Base-by-base conservation (phyloP, 2,329 filamentous ascomycete species). In the Thermoascus crustaceus region DNA sequence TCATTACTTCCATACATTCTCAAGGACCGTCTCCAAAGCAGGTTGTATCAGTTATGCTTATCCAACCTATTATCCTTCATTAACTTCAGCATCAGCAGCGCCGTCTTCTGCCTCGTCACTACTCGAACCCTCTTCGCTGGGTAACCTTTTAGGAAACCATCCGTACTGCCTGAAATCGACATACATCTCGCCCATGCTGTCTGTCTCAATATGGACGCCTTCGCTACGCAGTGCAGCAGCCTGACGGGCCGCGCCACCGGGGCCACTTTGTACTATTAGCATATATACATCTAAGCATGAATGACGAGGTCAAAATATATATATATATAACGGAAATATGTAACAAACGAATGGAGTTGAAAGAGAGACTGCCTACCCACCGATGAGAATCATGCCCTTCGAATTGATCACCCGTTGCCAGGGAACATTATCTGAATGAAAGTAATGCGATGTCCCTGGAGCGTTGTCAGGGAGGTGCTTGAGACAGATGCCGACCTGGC, bases 361-460 rank as follows among this genome's bases (percentile, higher is more conserved):
- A n/a, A 37, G 16, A 25, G 10, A 30, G 11, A 3, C 7, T 23
- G 10, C n/a, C 21, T 9, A 39, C 66, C 47, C 53, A 89, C 85
- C 88, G 76, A 5, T 83, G 83, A 29, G 87, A 94, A 96, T 93
- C 40, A 77, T 69, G 14, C 89, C 88, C 61, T 84, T 89, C 9
- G 85, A 68, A 58, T 89, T 94, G 55, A 96, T 82, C 40, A 96
- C 85, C 39, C 91, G 72, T 67, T 96, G 89, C 89, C 89, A 96
- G 0, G 89, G 89, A 3, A 96, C 89, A 45, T 82, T 95, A 16
- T 67, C 69, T 40, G 73, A 69, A 58, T 94, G 81, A 64, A 82
- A 93, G 38, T 65, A 58, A 35, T 63, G 58, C 29, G 61, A 61
- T 22, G 58, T 63, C 0, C 64, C 57, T 0, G 66, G 50, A 38